Base-by-base conservation (phyloP, 2,329 filamentous ascomycete genomes). In the Tetracladium maxilliforme region DNA sequence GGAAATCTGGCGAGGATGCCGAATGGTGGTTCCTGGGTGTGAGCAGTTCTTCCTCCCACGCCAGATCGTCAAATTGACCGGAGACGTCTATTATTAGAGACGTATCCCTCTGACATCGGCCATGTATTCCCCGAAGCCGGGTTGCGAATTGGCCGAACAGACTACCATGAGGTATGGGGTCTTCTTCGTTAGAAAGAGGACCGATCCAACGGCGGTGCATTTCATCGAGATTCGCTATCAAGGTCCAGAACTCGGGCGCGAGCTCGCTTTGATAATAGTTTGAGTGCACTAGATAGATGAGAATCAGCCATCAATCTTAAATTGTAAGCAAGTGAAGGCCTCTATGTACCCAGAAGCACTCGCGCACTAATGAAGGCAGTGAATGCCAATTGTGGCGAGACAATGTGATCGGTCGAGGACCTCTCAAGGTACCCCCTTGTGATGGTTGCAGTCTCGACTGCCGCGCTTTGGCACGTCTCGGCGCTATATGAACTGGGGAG, bases 381-480 rank as follows among this genome's bases (percentile, higher is more conserved):
- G 17, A 62, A 56, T 0, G 53, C 44, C 32, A 58, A 60, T 18
- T 61, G 58, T 17, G 39, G 44, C 5, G 38, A 41, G 0, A 50
- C 35, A 0, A 44, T 43, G 4, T 36, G 30, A 2, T 21, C 18
- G 3, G 43, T 33, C 2, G 49, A 44, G 31, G 52, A 43, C 13
- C 52, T 45, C 13, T 41, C 30, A 2, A 64, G 41, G 29, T 59
- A 64, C 27, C 61, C 58, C 6, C 47, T 40, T 0, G 49, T 49
- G 16, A 64, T 64, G 2, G 48, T 52, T 0, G 58, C 46, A 0
- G 52, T 61, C 27, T 64, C 58, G 0, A 48, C 38, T 0, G 58
- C 57, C 0, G 60, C 59, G 1, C 47, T 36, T 18, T 57, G 44
- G 29, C 60, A 64, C 0, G 60, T 63, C 28, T 64, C 59, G 3